Evolutionary conservation across 1,139 yeast genomes (phyloP), one percentile per base, ranked within the genome.

Genomic region (Taphrina wiesneri): DNA sequence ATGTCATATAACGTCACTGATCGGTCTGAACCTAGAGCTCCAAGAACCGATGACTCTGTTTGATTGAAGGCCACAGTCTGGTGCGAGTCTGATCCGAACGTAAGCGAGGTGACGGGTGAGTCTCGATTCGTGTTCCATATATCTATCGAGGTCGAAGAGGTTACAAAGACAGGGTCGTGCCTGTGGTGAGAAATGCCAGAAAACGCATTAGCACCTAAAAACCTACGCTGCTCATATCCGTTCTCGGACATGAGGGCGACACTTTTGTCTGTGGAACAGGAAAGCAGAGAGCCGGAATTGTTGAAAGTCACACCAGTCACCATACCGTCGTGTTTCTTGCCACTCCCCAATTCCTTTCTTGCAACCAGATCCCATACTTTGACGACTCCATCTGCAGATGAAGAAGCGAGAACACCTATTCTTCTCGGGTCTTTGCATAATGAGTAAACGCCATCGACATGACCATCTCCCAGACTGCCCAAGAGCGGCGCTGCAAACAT

Each of bases 61-160:
- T 86, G 86, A 76, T 93, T 95, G 78, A 93, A 93, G 73, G 86
- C 86, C 56, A 92, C 97, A 3, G 87, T 81, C 67, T 82, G 86
- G 68, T 92, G 82, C 74, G 90, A 90, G 75, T 95, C 99, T 7
- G 96, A 96, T 56, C 98, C 99, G 99, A 99, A 95, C 1, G 95
- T 85, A 68, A 93, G 79, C 72, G 90, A 83, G 19, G 90, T 81
- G 7, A 88, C 77, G 34, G 96, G 90, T 72, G 88, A 86, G 43
- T 90, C 84, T 72, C 99, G 81, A 70, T 83, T 83, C 66, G 85
- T 79, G 75, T 93, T 97, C 99, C 99, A 95, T 32, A 95, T 77
- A 73, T 92, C 91, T 64, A 95, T 88, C 30, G 83, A 80, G 0
- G 90, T 89, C 69, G 99, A 98, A 46, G 97, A 98, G 3, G 99